A percentile compares a stretch with the other conserved stretches of the same genome.
These are phyloP conservation scores for Leccinellum rugosiceps DNA, from an alignment of 768 basidiomycete species.

Conservation along the genomic window DNA sequence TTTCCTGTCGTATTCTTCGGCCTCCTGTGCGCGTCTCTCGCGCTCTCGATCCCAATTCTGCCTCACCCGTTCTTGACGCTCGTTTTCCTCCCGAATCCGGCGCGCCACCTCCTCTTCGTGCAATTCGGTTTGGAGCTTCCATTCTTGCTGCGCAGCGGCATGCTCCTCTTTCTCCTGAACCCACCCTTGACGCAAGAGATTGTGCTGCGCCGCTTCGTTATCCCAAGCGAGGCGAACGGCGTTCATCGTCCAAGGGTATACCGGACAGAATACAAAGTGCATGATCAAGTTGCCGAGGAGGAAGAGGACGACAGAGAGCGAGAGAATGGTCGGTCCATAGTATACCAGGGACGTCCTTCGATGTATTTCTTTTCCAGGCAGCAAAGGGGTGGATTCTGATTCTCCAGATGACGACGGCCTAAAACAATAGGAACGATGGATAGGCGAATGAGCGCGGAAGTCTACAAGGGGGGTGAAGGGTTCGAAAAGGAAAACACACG, in stretches of 20 bases:
- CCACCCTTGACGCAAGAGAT: conserved; percentile 3
- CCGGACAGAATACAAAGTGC: conserved; percentile 9
- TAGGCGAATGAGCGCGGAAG: too few relatives aligned
- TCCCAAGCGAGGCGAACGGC: conserved; percentile 11
- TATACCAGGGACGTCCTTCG: neutral
- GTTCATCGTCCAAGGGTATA: conserved; percentile 9
- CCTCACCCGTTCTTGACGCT: conserved; percentile 6
- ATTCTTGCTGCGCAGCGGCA: neutral
- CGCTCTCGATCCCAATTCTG: conserved; percentile 5
- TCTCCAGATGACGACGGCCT: conserved; percentile 4
- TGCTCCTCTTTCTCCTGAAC: conserved; percentile 5
- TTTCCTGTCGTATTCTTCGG: neutral
- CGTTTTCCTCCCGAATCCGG: conserved; percentile 1
- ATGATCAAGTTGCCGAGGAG: neutral
- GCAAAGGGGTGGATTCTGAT: conserved; percentile 5
- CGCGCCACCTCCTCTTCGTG: conserved; percentile 10
- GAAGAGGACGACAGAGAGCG: neutral
- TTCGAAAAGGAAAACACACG: neutral
- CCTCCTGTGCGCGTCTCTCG: neutral
- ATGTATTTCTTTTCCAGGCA: conserved; percentile 1
- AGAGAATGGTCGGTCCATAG: neutral
- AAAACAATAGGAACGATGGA: too few relatives aligned
- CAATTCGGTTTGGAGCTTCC: conserved; percentile 11
- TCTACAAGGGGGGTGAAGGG: too few relatives aligned
- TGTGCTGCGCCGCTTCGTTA: neutral